Base-by-base conservation (phyloP, 1,139 yeast genomes). In the Scheffersomyces insectosa region DNA sequence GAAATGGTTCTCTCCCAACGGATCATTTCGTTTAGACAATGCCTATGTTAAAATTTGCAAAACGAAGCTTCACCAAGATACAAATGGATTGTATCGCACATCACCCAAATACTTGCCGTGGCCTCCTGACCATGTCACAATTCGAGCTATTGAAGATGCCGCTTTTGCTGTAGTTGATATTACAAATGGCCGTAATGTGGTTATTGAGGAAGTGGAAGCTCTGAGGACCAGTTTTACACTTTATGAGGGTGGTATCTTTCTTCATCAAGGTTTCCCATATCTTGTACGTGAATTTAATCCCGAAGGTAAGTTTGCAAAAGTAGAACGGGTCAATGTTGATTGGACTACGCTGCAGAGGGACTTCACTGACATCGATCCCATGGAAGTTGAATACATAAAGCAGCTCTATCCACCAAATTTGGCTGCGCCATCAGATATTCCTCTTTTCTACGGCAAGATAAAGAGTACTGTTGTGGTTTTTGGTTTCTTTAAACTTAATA, bases 321-420 rank as follows among this genome's bases (percentile, higher is more conserved):
- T 91, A 2, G 84, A 82, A 52, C 67, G 96, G 44, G 97, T 91
- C 0, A 83, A 85, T 53, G 98, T 93, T 8, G 96, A 91, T 50
- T 93, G 99, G 97, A 78, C 82, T 1, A 93, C 99, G 0, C 77
- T 78, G 41, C 98, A 93, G 57, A 71, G 99, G 43, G 99, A 95
- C 62, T 93, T 77, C 54, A 88, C 97, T 0, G 96, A 93, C 61
- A 85, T 91, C 10, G 98, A 95, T 60, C 97, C 99, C 0, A 63
- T 75, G 27, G 85, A 84, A 55, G 85, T 85, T 39, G 90, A 86
- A 52, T 65, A 72, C 42, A 78, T 87, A 6, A 72, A 86, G 44
- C 79, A 86, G 9, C 61, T 86, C 13, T 54, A 49, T 9, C 59
- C 66, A 1, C 56, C 64, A 3, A 47, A 54, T 3, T 37, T 46